phyloP scores from a whole-genome alignment of 106 monocot genomes.

The Alisma plantagoaquatica region DNA sequence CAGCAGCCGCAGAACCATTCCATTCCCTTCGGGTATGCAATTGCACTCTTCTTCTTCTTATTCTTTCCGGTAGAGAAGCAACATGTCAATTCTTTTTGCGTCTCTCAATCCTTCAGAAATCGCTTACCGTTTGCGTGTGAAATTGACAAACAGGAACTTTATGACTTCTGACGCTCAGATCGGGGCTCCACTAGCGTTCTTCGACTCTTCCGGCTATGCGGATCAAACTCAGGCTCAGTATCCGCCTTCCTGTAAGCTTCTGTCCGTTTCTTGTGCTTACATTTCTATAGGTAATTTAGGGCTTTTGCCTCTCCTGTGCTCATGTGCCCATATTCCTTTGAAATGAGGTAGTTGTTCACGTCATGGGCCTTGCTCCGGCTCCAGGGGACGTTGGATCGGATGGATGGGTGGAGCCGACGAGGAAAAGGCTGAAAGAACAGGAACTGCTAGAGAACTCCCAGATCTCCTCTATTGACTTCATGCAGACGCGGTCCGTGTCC shows the following conservation, averaged over 20 bases:
- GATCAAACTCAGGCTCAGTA: conserved; percentile 20
- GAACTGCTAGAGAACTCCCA: conserved; percentile 50
- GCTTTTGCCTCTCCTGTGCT: too few relatives aligned
- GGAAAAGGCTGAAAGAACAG: conserved; percentile 35
- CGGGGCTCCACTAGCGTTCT: conserved; percentile 24
- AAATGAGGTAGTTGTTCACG: conserved; percentile 31
- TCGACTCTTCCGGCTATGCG: conserved; percentile 14
- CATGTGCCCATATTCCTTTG: too few relatives aligned
- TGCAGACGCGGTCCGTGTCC: conserved; percentile 55
- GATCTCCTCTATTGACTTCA: conserved; percentile 56
- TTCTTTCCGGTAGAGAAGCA: neutral
- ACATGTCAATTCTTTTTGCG: neutral
- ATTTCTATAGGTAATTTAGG: too few relatives aligned
- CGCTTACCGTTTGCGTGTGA: too few relatives aligned
- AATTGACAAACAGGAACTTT: conserved; percentile 50
- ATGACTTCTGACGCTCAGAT: conserved; percentile 36
- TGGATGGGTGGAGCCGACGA: conserved; percentile 28
- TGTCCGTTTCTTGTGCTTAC: too few relatives aligned
- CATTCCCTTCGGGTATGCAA: conserved; percentile 23
- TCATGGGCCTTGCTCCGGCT: conserved; percentile 23
- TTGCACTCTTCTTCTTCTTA: neutral
- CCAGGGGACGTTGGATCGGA: conserved; percentile 14
- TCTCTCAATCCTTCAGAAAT: neutral
- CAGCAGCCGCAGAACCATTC: conserved; percentile 9
- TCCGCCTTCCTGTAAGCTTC: conserved; percentile 39